phyloP scores from a whole-genome alignment of 164 flowering plant genomes.

The Nymphaea thermarum region DNA sequence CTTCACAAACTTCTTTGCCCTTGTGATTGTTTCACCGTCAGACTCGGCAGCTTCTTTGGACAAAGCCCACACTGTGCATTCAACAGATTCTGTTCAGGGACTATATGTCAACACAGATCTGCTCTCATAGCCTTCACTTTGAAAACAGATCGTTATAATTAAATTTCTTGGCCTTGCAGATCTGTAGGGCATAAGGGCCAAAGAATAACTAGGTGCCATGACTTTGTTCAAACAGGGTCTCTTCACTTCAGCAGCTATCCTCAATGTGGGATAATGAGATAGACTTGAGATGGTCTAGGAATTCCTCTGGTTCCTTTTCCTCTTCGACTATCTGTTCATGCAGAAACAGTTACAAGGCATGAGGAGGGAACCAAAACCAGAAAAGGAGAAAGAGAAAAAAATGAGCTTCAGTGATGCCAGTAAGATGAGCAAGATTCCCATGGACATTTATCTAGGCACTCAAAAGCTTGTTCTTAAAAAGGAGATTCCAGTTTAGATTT shows the following conservation, averaged over 20 bases:
- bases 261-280: neutral
- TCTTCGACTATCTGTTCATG: neutral
- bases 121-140: too few species aligned
- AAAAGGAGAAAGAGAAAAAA: neutral
- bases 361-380: neutral
- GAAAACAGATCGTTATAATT: too few species aligned
- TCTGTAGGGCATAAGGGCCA: too few species aligned
- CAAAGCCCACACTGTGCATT: too few species aligned
- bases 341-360: neutral
- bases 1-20: too few species aligned
- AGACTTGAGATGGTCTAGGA: conserved; percentile 1
- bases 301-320: neutral
- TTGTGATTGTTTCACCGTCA: too few species aligned
- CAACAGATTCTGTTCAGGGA: too few species aligned
- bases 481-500: neutral
- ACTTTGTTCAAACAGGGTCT: too few species aligned
- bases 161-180: too few species aligned
- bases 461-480: neutral
- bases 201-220: too few species aligned
- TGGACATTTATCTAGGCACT: neutral
- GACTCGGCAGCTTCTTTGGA: too few species aligned
- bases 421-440: neutral
- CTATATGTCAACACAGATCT: too few species aligned
- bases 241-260: neutral
- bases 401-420: neutral